Base-by-base conservation (phyloP, 1,284 basidiomycete species). In the Cutaneotrichosporon mucoides region DNA sequence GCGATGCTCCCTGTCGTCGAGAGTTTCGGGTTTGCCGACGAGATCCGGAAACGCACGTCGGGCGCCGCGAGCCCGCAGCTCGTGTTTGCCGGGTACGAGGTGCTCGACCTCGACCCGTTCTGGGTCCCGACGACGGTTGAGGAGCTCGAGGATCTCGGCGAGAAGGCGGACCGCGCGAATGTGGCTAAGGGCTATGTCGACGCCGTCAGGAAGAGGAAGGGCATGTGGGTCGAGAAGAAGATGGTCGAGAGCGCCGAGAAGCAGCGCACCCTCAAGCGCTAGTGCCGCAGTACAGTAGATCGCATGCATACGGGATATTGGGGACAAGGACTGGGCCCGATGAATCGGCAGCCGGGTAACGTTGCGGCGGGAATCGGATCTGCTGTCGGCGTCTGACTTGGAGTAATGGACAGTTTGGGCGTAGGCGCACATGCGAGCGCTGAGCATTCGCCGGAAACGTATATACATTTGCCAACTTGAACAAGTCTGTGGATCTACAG, bases 111-210 rank as follows among this genome's bases (percentile, higher is more conserved):
- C 67, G 93, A 99, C 80, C 96, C 96, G 3, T 99, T 95, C 82
- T 99, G 96, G 96, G 94, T 99, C 0, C 96, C 96, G 0, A 92
- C 92, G 7, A 99, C 96, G 0, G 90, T 96, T 70, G 96, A 97
- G 74, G 96, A 99, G 71, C 82, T 99, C 45, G 96, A 99, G 78
- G 95, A 98, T 75, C 81, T 99, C 7, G 96, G 96, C 49, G 92
- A 95, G 73, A 96, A 97, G 76, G 88, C 94, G 2, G 96, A 99
- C 73, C 82, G 90, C 53, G 86, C 87, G 16, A 99, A 99, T 74
- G 81, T 97, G n/a, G 95, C 95, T 0, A 94, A 93, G 75, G 85
- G 81, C 15, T 99, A 98, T 68, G 90, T 98, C 86, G 94, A 99
- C 68, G 82, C 78, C 0, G 96, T 99, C 24, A 83, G 96, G 62